phyloP scores from a whole-genome alignment of 768 basidiomycete genomes.

The Psilocybe tampanensis region DNA sequence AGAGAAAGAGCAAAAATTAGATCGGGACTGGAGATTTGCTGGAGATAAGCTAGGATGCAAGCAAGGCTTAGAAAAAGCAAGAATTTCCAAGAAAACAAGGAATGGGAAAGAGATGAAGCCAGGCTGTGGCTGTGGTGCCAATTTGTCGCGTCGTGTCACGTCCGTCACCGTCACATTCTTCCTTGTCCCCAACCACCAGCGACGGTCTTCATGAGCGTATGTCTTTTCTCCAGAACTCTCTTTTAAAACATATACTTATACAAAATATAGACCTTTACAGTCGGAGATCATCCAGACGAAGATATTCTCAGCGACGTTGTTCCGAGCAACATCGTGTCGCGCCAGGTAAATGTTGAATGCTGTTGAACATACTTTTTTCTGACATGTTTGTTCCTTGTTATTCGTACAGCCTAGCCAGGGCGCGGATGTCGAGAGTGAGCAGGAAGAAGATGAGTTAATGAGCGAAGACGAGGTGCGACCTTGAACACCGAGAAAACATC shows the following conservation, averaged over 20 bases:
- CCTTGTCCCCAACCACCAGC: slow-evolving; percentile 13
- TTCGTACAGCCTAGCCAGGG: slow-evolving; percentile 60
- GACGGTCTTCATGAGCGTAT: slow-evolving; percentile 24
- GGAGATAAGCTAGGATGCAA: too few species aligned
- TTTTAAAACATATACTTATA: neutral
- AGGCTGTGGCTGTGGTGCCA: neutral
- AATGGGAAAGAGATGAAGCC: neutral
- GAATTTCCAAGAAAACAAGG: neutral
- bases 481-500: neutral
- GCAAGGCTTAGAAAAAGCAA: neutral
- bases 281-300: slow-evolving; percentile 42
- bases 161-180: slow-evolving; percentile 11
- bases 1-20: too few species aligned
- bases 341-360: too few species aligned
- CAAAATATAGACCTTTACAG: slow-evolving; percentile 36
- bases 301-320: slow-evolving; percentile 91
- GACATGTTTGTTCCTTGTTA: neutral
- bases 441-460: slow-evolving; percentile 59
- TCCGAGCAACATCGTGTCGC: slow-evolving; percentile 88
- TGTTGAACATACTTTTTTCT: slow-evolving; percentile 17
- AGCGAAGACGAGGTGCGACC: slow-evolving; percentile 43
- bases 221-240: slow-evolving; percentile 4
- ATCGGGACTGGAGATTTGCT: too few species aligned
- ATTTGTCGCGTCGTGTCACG: slow-evolving; percentile 20
- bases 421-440: slow-evolving; percentile 77